Evolutionary conservation across 2,329 filamentous ascomycete species (phyloP).

Genomic region (Purpureocillium takamizusanense): DNA sequence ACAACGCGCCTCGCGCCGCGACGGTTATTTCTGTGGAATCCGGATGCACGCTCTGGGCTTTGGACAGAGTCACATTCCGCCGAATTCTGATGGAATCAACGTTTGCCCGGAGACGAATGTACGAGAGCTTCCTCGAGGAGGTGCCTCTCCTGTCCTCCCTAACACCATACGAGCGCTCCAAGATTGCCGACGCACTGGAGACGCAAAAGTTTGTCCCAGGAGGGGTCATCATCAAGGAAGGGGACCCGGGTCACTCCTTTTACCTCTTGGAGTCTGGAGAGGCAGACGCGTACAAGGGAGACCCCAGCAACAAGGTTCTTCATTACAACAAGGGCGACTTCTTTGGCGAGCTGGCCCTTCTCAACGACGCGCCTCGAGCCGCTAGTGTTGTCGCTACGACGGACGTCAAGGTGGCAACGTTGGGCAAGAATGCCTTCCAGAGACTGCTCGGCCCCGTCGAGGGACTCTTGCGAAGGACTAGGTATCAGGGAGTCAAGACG

Average conservation of each 20-base stretch:
- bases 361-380: constrained; percentile 88
- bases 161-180: constrained; percentile 87
- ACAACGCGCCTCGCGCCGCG: constrained; percentile 91
- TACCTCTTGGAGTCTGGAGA: constrained; percentile 84
- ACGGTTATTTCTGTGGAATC: constrained; percentile 80
- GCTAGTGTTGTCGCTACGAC: constrained; percentile 78
- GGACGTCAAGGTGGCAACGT: constrained; percentile 80
- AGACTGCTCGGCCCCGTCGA: constrained; percentile 86
- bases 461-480: constrained; percentile 80
- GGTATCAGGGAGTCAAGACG: constrained; percentile 50
- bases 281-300: constrained; percentile 79
- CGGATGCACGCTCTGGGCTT: constrained; percentile 77
- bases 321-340: constrained; percentile 87
- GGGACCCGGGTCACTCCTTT: constrained; percentile 85
- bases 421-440: constrained; percentile 94
- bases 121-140: constrained; percentile 92
- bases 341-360: constrained; percentile 88
- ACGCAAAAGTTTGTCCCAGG: constrained; percentile 76
- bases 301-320: constrained; percentile 60
- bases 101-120: constrained; percentile 91
- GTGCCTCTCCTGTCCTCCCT: constrained; percentile 77
- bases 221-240: constrained; percentile 80
- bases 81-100: constrained; percentile 97
- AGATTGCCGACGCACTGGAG: constrained; percentile 94
- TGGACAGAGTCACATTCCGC: constrained; percentile 93